Percentiles rank a stretch among this genome's conserved stretches.
Conservation (phyloP, 2,329 filamentous ascomycete species). For the Cercospora sp. region DNA sequence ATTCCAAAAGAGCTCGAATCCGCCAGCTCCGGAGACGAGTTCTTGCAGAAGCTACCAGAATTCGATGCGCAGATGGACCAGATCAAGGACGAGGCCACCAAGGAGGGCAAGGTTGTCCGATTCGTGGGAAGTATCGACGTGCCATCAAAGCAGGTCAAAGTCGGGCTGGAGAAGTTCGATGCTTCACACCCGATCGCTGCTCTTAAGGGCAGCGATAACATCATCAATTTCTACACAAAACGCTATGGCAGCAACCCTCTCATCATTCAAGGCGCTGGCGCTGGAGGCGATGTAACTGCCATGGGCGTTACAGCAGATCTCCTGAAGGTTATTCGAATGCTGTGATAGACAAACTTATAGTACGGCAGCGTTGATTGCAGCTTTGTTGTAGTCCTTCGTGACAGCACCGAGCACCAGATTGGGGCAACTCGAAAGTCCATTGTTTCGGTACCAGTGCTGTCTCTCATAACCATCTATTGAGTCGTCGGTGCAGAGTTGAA, state of each 20-base stretch:
- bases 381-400: not conserved
- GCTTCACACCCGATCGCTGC: constrained; percentile 87
- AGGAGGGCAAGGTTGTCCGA: constrained; percentile 85
- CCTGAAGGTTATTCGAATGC: constrained; percentile 72
- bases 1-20: constrained; percentile 85
- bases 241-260: constrained; percentile 87
- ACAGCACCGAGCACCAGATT: not conserved
- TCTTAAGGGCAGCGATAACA: constrained; percentile 96
- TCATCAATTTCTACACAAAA: constrained; percentile 98
- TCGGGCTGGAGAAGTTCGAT: constrained; percentile 83
- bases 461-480: not conserved
- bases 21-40: constrained; percentile 76
- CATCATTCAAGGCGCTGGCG: constrained; percentile 88
- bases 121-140: constrained; percentile 95
- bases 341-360: not conserved
- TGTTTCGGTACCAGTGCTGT: not conserved
- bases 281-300: constrained; percentile 91
- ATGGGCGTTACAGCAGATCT: constrained; percentile 97
- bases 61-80: constrained; percentile 91
- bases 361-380: not conserved
- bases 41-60: constrained; percentile 73
- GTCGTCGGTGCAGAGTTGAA: not conserved
- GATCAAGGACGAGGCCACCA: constrained; percentile 79
- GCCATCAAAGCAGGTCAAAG: constrained; percentile 76
- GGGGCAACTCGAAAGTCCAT: not conserved